phyloP scores from a whole-genome alignment of 768 basidiomycete species.

The Lentinula detonsa region DNA sequence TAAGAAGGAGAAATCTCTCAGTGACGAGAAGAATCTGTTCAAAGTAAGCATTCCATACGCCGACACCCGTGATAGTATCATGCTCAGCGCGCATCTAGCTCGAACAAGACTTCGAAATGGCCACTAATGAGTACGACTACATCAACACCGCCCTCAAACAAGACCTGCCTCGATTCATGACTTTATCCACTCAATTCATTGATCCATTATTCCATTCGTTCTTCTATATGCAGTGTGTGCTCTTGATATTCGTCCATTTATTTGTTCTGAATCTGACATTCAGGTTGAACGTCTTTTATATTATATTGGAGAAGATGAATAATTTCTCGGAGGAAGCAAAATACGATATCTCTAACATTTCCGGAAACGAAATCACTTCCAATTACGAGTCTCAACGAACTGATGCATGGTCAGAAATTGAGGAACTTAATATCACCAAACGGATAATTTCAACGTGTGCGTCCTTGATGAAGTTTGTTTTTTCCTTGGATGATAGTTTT shows the following conservation, averaged over 20 bases:
- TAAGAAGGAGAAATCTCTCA: conserved; percentile 96
- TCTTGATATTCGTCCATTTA: background rate
- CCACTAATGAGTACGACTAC: conserved; percentile 89
- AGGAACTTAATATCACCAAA: conserved; percentile 77
- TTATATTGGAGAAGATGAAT: conserved; percentile 91
- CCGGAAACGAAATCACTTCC: conserved; percentile 62
- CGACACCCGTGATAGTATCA: background rate
- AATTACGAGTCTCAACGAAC: conserved; percentile 81
- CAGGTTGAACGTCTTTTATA: conserved; percentile 90
- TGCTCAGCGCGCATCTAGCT: conserved; percentile 39
- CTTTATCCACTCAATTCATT: conserved; percentile 82
- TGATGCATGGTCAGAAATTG: conserved; percentile 75
- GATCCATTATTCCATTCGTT: conserved; percentile 97
- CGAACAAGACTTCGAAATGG: conserved; percentile 94
- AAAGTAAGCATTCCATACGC: conserved; percentile 47
- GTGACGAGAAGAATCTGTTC: conserved; percentile 95
- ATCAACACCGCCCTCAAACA: conserved; percentile 87
- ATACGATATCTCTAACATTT: conserved; percentile 62
- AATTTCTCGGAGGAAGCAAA: conserved; percentile 75
- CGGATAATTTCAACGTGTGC: conserved; percentile 80
- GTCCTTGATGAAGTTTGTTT: conserved; percentile 19
- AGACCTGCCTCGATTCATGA: conserved; percentile 92
- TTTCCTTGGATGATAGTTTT: background rate
- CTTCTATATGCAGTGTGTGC: conserved; percentile 96
- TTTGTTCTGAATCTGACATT: background rate